Evolutionary conservation across 108 stramenopile genomes (phyloP).

Genomic region (Craspedostauros australis): DNA sequence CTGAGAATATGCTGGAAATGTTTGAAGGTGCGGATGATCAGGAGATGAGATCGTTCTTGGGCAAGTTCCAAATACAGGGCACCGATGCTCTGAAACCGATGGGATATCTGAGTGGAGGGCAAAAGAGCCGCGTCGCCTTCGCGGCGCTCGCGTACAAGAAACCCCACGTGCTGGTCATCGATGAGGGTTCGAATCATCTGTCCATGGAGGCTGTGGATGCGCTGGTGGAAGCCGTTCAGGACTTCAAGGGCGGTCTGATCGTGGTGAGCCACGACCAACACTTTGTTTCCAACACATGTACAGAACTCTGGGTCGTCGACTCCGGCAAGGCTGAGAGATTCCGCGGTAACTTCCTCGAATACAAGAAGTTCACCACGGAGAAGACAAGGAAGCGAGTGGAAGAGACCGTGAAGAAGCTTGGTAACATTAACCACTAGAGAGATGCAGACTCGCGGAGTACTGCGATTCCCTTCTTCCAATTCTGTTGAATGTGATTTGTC

Average conservation of each 20-base stretch:
- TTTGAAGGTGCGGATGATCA: slow-evolving; percentile 85
- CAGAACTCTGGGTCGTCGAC: slow-evolving; percentile 83
- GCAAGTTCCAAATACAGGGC: slow-evolving; percentile 89
- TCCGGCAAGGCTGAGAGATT: slow-evolving; percentile 63
- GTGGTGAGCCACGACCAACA: slow-evolving; percentile 94
- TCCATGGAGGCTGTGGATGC: slow-evolving; percentile 97
- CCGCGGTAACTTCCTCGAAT: slow-evolving; percentile 76
- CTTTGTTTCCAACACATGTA: slow-evolving; percentile 74
- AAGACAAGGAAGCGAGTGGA: slow-evolving; percentile 74
- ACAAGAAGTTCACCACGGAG: slow-evolving; percentile 71
- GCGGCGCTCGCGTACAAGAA: slow-evolving; percentile 88
- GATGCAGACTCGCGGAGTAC: no score
- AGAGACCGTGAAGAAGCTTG: slow-evolving; percentile 69
- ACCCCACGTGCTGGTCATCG: slow-evolving; percentile 96
- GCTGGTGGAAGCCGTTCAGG: slow-evolving; percentile 83
- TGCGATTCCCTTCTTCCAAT: no score
- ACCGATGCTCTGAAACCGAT: slow-evolving; percentile 91
- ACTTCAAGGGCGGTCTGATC: slow-evolving; percentile 77
- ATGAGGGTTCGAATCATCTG: slow-evolving; percentile 95
- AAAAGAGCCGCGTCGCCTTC: slow-evolving; percentile 95
- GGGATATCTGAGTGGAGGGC: slow-evolving; percentile 91
- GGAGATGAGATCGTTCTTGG: slow-evolving; percentile 86
- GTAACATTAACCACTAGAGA: slow-evolving; percentile 15
- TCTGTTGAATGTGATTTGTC: no score
- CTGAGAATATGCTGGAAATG: slow-evolving; percentile 84